phyloP scores from a whole-genome alignment of 2,329 filamentous ascomycete genomes.

The Xenoacremonium recifei region DNA sequence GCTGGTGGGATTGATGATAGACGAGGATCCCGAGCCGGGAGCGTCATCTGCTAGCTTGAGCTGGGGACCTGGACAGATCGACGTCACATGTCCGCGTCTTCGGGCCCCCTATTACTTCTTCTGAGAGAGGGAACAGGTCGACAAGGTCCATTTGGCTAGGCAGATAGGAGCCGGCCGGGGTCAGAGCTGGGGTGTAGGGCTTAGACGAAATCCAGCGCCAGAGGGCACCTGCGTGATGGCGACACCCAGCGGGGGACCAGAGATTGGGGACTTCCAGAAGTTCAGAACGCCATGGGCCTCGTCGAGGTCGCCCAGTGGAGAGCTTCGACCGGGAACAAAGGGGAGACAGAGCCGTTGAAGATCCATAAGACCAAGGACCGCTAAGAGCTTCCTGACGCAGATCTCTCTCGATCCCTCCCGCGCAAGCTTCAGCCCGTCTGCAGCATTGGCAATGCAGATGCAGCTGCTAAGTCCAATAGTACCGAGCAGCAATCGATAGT shows the following conservation, averaged over 20 bases:
- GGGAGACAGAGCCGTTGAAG: too few species aligned
- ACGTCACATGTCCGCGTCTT: neutral
- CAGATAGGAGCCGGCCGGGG: neutral
- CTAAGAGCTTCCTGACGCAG: too few species aligned
- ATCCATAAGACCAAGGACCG: too few species aligned
- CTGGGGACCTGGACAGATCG: neutral
- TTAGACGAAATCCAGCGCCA: neutral
- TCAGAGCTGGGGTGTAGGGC: neutral
- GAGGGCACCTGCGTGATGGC: neutral
- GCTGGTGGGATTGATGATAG: neutral
- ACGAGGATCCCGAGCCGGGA: neutral
- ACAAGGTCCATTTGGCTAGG: neutral
- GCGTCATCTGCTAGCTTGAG: neutral
- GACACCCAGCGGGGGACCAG: too few species aligned
- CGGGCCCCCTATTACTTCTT: neutral
- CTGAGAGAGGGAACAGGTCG: neutral
- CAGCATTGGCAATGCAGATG: neutral
- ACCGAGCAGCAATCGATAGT: constrained; percentile 12
- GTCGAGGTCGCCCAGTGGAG: too few species aligned
- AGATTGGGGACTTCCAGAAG: too few species aligned
- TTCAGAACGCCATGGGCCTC: too few species aligned
- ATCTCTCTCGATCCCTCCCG: neutral
- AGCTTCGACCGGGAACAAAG: too few species aligned
- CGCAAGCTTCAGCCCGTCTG: constrained; percentile 1
- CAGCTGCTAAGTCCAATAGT: neutral